A percentile compares a stretch with the other conserved stretches of the same genome.
phyloP scores from a whole-genome alignment of 805 yeast genomes.

The Candida parachauliodes region DNA sequence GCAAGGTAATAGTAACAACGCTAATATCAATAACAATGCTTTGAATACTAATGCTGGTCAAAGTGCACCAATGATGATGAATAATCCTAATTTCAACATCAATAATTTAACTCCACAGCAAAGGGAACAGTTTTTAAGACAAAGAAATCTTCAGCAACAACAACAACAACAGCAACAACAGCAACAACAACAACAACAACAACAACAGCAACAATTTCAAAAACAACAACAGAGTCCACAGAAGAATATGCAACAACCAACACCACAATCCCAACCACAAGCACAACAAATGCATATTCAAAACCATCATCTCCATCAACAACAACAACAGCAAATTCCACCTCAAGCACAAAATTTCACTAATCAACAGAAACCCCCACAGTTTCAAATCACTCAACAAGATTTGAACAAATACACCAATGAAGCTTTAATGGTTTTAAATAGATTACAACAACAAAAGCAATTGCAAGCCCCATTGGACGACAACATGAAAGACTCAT shows the following conservation, averaged over 20 bases:
- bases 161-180: constrained; percentile 30
- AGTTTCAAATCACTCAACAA: constrained; percentile 32
- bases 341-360: constrained; percentile 15
- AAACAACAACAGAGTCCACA: constrained; percentile 19
- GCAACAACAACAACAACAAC: constrained; percentile 27
- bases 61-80: constrained; percentile 7
- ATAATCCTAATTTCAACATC: constrained; percentile 6
- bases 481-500: constrained; percentile 33
- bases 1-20: constrained; percentile 11
- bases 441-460: constrained; percentile 33
- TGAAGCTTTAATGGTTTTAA: constrained; percentile 38
- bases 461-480: constrained; percentile 33
- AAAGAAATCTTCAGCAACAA: constrained; percentile 23
- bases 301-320: constrained; percentile 25
- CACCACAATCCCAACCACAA: constrained; percentile 21
- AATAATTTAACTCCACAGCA: constrained; percentile 27
- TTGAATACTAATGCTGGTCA: constrained; percentile 10
- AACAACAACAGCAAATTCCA: constrained; percentile 23
- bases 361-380: constrained; percentile 18
- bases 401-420: constrained; percentile 36
- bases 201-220: constrained; percentile 19
- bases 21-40: constrained; percentile 15
- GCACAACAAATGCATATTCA: constrained; percentile 28
- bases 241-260: constrained; percentile 16
- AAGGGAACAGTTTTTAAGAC: constrained; percentile 37